These are phyloP conservation scores for Raphanus sativus DNA, from an alignment of 345 rosid genomes.

Conservation along the genomic window DNA sequence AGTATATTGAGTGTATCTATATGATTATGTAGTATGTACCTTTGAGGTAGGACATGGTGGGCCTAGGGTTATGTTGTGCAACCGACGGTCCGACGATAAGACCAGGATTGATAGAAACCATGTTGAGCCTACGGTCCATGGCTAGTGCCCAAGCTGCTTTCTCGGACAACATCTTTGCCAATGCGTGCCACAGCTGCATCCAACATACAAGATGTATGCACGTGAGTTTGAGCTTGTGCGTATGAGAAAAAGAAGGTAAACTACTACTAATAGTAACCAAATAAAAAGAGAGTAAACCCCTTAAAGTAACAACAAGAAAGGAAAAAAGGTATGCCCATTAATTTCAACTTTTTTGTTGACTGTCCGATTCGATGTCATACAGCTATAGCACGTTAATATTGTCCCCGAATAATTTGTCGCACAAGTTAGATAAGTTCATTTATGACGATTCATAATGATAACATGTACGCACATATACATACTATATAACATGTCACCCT, in stretches of 20 bases:
- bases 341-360: constrained; percentile 18
- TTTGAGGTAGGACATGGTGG: constrained; percentile 81
- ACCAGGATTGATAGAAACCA: constrained; percentile 91
- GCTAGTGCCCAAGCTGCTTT: constrained; percentile 96
- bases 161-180: constrained; percentile 78
- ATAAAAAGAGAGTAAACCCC: not conserved
- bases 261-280: not conserved
- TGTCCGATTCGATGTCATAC: constrained; percentile 21
- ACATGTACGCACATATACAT: not conserved
- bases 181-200: constrained; percentile 78
- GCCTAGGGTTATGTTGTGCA: constrained; percentile 63
- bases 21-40: constrained; percentile 39
- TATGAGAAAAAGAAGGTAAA: not conserved
- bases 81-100: constrained; percentile 72
- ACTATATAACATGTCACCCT: constrained; percentile 12
- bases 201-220: constrained; percentile 6
- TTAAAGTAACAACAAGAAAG: not conserved
- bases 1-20: not conserved
- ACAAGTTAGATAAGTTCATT: constrained; percentile 34
- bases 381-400: constrained; percentile 33
- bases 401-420: constrained; percentile 32
- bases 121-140: constrained; percentile 77
- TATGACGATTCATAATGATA: constrained; percentile 21
- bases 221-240: constrained; percentile 12
- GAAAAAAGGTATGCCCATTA: not conserved